These are phyloP conservation scores for Pestalotiopsis sp. DNA, from an alignment of 2,329 filamentous ascomycete genomes.

Conservation along the genomic window DNA sequence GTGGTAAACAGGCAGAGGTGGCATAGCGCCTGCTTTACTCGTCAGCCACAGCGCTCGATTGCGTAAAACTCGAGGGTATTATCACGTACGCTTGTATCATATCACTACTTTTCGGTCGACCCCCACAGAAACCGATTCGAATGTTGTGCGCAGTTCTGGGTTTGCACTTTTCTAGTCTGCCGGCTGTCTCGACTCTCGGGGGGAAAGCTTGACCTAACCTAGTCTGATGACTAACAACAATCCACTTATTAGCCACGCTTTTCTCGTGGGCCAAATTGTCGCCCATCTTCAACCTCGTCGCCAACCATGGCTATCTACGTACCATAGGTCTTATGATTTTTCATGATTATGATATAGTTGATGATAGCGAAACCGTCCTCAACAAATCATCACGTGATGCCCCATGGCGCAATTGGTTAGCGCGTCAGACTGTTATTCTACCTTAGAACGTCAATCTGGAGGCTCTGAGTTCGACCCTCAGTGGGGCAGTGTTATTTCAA, in stretches of 20 bases:
- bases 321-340: background rate
- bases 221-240: background rate
- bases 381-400: background rate
- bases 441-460: background rate
- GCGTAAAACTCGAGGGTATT: no score
- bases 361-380: no score
- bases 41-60: no score
- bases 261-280: background rate
- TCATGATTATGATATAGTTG: accelerated
- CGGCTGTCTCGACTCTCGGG: background rate
- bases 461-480: constrained; percentile 7
- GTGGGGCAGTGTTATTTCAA: background rate
- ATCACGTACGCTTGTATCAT: no score
- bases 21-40: no score
- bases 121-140: no score
- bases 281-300: background rate
- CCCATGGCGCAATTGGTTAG: constrained; percentile 2
- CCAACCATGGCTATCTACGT: background rate
- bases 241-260: background rate
- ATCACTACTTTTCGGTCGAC: no score
- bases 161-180: background rate
- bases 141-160: no score
- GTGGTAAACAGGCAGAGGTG: no score
- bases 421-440: constrained; percentile 7
- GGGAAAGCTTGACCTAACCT: background rate